A percentile compares a stretch with the other conserved stretches of the same genome.
Conservation (phyloP, 164 flowering plant genomes). For the Echeveria elegans region DNA sequence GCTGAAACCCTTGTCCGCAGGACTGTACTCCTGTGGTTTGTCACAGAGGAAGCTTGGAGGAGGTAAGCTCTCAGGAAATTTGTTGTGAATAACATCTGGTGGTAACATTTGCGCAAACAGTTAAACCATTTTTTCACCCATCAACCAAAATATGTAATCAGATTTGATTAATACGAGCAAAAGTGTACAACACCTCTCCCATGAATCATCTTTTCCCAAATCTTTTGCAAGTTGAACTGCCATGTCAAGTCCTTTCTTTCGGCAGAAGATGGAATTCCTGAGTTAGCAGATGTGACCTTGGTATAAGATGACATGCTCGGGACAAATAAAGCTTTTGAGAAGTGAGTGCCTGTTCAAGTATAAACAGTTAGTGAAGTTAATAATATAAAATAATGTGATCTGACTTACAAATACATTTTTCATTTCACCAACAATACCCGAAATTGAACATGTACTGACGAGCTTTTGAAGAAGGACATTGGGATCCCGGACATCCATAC, state of each 20-base stretch:
- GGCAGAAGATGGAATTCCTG: conserved; percentile 28
- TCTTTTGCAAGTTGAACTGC: conserved; percentile 66
- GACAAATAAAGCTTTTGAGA: conserved; percentile 72
- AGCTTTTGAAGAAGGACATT: conserved; percentile 61
- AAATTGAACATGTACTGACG: conserved; percentile 56
- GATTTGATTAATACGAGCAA: background rate
- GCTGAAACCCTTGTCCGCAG: conserved; percentile 20
- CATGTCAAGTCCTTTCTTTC: conserved; percentile 52
- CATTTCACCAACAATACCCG: conserved; percentile 36
- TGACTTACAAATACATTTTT: background rate
- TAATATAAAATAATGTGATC: background rate
- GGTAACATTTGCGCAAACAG: no score
- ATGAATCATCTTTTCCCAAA: conserved; percentile 66
- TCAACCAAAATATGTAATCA: background rate
- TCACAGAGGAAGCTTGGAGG: conserved; percentile 33
- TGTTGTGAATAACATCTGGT: background rate
- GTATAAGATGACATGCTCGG: conserved; percentile 71
- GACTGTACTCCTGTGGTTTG: conserved; percentile 28
- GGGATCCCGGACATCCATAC: conserved; percentile 86
- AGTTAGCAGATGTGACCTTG: conserved; percentile 62
- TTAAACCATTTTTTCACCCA: background rate
- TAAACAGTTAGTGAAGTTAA: background rate
- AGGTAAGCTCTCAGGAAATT: conserved; percentile 21
- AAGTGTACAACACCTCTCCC: conserved; percentile 45
- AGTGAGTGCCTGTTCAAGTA: conserved; percentile 44